Base-by-base conservation (phyloP, 192 early-diverging fungal genomes). In the Cetraspora pellucida region DNA sequence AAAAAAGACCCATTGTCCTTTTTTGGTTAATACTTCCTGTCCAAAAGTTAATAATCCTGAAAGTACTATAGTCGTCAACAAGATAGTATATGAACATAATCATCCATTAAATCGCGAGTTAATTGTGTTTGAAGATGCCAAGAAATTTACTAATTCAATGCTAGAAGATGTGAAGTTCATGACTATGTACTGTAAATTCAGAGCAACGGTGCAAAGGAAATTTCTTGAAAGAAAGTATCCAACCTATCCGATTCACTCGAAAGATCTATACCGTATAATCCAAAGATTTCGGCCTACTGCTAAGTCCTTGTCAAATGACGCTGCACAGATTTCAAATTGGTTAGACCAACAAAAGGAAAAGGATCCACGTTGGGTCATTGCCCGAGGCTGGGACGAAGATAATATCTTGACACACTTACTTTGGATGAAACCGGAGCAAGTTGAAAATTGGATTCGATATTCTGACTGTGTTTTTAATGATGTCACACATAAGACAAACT, bases 401-500 rank as follows among this genome's bases (percentile, higher is more conserved):
- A 37, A 64, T 8, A 64, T 28, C 17, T 43, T 64, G 11, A 64
- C 10, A 1, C 17, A 64, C 37, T 64, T 64, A 30, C 17, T 64
- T 37, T 64, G 37, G 37, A 64, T 64, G 17, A 64, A 10, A 64
- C 17, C 37, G 28, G 10, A 27, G 8, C 28, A 64, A 30, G 17
- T 64, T 27, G 61, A 64, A 43, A 64, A 64, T 64, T 64, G 17
- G 17, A 64, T 64, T 16, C 17, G 17, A 19, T 64, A 64, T 64
- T 64, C 28, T 64, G 37, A 64, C 28, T 64, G 61, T 30, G 31
- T 64, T 64, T 16, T 64, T 11, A 64, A 64, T 64, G 17, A 64
- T 64, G 37, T 31, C 31, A 30, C 17, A 37, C 61, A 64, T 19
- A 64, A 64, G 8, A 64, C 17, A 16, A 64, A 64, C 27, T 7